A percentile compares a stretch with the other conserved stretches of the same genome.
Conservation (phyloP, 2,329 filamentous ascomycete genomes). For the Penicillium sp. region DNA sequence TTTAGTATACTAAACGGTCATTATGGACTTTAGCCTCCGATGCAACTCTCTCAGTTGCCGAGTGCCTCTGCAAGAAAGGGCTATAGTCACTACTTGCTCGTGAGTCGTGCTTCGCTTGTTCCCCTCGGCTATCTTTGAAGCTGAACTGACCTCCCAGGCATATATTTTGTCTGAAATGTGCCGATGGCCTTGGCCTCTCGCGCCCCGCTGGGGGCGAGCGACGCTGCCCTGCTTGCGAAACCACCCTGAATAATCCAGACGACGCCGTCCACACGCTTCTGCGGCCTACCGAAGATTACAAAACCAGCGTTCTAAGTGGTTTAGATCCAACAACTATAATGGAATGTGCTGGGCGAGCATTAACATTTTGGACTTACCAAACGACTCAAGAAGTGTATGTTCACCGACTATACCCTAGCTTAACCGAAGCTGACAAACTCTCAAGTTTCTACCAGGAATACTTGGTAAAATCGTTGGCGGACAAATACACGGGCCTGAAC, state of each 20-base stretch:
- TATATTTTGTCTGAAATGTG: constrained; percentile 81
- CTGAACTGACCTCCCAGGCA: constrained; percentile 60
- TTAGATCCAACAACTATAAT: constrained; percentile 80
- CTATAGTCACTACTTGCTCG: constrained; percentile 90
- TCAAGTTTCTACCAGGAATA: constrained; percentile 76
- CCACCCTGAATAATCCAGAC: constrained; percentile 70
- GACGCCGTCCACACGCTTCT: constrained; percentile 75
- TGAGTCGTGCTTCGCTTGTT: constrained; percentile 41
- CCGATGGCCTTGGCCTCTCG: constrained; percentile 67
- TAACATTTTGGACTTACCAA: constrained; percentile 88
- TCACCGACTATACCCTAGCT: not conserved
- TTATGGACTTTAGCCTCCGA: constrained; percentile 74
- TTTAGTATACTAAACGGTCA: not conserved
- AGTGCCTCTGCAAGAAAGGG: constrained; percentile 68
- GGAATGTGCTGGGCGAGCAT: constrained; percentile 79
- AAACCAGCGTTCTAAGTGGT: constrained; percentile 82
- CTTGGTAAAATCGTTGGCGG: constrained; percentile 70
- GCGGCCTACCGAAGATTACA: constrained; percentile 85
- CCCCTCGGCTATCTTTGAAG: constrained; percentile 2
- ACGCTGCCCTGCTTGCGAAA: constrained; percentile 77
- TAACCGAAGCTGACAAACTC: constrained; percentile 16
- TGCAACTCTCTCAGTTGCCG: constrained; percentile 85
- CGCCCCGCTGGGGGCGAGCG: constrained; percentile 58
- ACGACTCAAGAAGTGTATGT: constrained; percentile 78
- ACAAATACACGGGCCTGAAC: constrained; percentile 71